Percentiles rank a stretch among this genome's conserved stretches.
phyloP scores from a whole-genome alignment of 2,329 filamentous ascomycete genomes.

The Diplodia mutila region DNA sequence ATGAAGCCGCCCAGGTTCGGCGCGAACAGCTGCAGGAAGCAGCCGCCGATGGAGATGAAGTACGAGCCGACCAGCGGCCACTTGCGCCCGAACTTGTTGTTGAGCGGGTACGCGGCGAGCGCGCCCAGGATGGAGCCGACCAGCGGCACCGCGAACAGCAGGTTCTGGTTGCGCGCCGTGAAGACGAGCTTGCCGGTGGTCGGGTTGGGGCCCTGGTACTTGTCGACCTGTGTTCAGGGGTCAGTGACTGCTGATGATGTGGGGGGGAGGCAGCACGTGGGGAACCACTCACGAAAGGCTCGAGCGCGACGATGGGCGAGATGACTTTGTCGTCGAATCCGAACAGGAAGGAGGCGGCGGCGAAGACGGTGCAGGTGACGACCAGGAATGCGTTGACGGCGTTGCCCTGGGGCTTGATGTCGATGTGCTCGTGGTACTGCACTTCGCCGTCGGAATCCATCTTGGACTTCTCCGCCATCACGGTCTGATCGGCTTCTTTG shows the following conservation, averaged over 20 bases:
- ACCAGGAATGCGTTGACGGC: constrained; percentile 13
- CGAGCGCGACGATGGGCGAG: constrained; percentile 19
- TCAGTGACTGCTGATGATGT: not conserved
- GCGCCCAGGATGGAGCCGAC: constrained; percentile 22
- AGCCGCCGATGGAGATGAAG: constrained; percentile 17
- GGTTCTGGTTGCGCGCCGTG: constrained; percentile 20
- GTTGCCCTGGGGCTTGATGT: constrained; percentile 11
- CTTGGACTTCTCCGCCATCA: constrained; percentile 8
- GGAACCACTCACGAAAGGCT: constrained; percentile 14
- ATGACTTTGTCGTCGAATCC: constrained; percentile 22
- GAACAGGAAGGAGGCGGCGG: constrained; percentile 19
- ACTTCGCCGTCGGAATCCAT: not conserved
- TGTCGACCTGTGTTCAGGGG: not conserved
- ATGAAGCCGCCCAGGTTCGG: constrained; percentile 17
- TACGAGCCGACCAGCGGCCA: constrained; percentile 15
- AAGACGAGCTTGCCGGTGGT: constrained; percentile 13
- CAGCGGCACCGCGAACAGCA: constrained; percentile 21
- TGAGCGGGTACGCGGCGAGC: constrained; percentile 19
- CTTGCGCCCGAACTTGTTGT: constrained; percentile 20
- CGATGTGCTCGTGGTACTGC: constrained; percentile 5
- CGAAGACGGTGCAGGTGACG: constrained; percentile 9
- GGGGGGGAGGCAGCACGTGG: not conserved
- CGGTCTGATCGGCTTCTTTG: not conserved
- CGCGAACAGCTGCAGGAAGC: constrained; percentile 23
- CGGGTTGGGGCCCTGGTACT: constrained; percentile 17